Percentiles rank a stretch among this genome's conserved stretches.
These are phyloP conservation scores for Xanthoconium purpureum DNA, from an alignment of 768 basidiomycete genomes.

Conservation along the genomic window DNA sequence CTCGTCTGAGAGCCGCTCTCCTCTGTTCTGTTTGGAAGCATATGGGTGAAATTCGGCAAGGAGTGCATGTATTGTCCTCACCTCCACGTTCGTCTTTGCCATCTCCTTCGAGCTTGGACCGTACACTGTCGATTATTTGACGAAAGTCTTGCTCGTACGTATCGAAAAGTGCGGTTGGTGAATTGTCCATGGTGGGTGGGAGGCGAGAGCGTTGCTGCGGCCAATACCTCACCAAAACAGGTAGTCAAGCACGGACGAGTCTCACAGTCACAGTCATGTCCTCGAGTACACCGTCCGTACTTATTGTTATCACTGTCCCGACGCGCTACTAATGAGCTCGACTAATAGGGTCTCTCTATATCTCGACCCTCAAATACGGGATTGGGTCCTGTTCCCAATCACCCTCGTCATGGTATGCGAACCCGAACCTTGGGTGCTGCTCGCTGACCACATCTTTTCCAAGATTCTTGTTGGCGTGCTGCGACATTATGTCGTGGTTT, in stretches of 20 bases:
- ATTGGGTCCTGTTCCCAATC: conserved; percentile 93
- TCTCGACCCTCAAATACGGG: conserved; percentile 94
- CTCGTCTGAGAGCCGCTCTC: conserved; percentile 74
- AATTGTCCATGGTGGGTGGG: conserved; percentile 62
- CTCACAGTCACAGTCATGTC: conserved; percentile 36
- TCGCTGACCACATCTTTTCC: conserved; percentile 2
- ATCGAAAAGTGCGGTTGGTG: conserved; percentile 83
- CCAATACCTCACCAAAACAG: conserved; percentile 20
- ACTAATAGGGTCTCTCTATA: conserved; percentile 50
- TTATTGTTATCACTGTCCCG: conserved; percentile 1
- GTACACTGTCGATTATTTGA: conserved; percentile 72
- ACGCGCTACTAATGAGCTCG: conserved; percentile 7
- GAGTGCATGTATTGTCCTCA: conserved; percentile 35
- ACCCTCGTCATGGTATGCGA: conserved; percentile 88
- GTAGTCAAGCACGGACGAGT: conserved; percentile 12
- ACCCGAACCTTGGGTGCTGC: background rate
- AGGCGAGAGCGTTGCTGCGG: conserved; percentile 16
- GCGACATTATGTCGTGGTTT: conserved; percentile 85
- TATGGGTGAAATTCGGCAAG: background rate
- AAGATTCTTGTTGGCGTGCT: conserved; percentile 92
- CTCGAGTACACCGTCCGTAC: conserved; percentile 27
- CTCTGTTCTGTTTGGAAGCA: conserved; percentile 59
- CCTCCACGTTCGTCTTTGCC: conserved; percentile 67
- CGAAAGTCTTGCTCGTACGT: conserved; percentile 92
- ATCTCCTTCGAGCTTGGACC: conserved; percentile 72